Conservation (phyloP, 805 yeast genomes). For the Saturnispora quitensis region DNA sequence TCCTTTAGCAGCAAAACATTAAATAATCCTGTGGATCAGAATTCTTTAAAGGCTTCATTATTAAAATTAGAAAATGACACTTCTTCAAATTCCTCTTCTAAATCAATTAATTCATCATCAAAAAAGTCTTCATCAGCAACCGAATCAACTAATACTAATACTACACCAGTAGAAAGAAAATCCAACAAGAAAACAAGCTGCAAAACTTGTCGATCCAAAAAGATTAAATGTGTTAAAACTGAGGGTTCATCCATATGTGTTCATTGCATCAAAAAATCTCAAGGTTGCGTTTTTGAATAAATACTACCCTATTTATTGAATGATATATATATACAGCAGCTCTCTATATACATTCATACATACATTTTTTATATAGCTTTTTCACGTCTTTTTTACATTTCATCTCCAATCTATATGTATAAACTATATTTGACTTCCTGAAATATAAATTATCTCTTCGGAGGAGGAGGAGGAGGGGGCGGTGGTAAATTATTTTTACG, state of each 20-base stretch:
- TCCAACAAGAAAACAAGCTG: slow-evolving; percentile 28
- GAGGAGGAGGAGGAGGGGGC: not conserved
- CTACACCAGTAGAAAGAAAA: slow-evolving; percentile 8
- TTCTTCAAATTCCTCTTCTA: not conserved
- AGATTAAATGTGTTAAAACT: slow-evolving; percentile 27
- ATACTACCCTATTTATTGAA: slow-evolving; percentile 37
- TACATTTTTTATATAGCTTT: not conserved
- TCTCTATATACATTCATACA: not conserved
- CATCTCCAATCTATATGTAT: not conserved
- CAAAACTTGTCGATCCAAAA: slow-evolving; percentile 26
- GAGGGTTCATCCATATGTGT: slow-evolving; percentile 20
- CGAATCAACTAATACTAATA: not conserved
- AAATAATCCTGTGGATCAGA: not conserved
- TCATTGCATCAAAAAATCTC: slow-evolving; percentile 24
- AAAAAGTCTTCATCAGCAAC: not conserved
- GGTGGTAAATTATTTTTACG: slow-evolving; percentile 3
- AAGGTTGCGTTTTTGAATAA: slow-evolving; percentile 42
- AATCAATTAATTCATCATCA: not conserved
- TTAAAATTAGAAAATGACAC: not conserved
- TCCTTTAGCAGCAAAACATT: not conserved
- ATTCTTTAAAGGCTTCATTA: not conserved
- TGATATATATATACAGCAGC: slow-evolving; percentile 22
- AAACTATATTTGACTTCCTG: too few species aligned
- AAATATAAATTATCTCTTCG: not conserved
- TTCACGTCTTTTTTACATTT: not conserved